phyloP scores from a whole-genome alignment of 2,329 filamentous ascomycete species.

The Cadophora sp. region DNA sequence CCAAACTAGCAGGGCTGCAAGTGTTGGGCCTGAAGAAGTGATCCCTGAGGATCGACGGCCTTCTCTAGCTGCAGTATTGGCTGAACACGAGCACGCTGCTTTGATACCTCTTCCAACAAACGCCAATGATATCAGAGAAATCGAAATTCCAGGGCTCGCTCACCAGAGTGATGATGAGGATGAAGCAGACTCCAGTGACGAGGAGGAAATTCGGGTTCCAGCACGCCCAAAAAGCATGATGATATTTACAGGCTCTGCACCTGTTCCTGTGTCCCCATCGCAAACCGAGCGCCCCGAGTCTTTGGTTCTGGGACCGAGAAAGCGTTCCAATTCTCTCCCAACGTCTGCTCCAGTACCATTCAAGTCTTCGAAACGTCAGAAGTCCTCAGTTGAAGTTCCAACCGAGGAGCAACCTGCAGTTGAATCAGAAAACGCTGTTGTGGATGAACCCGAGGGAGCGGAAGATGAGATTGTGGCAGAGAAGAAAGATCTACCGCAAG shows the following conservation, averaged over 20 bases:
- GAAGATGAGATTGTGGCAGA: neutral
- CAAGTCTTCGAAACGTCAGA: conserved; percentile 32
- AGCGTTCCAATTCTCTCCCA: conserved; percentile 43
- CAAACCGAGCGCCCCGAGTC: conserved; percentile 33
- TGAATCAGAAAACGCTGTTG: neutral
- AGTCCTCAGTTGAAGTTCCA: conserved; percentile 19
- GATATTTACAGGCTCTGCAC: conserved; percentile 43
- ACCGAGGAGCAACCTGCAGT: conserved; percentile 3
- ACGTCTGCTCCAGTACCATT: conserved; percentile 35
- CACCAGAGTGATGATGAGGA: conserved; percentile 68
- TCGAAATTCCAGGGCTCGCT: conserved; percentile 76
- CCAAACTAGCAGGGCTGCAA: conserved; percentile 46
- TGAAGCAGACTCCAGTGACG: conserved; percentile 50
- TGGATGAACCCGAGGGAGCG: conserved; percentile 17
- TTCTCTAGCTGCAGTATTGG: conserved; percentile 35
- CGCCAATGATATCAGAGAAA: conserved; percentile 76
- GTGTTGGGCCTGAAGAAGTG: conserved; percentile 49
- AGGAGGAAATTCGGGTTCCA: conserved; percentile 46
- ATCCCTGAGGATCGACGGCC: conserved; percentile 33
- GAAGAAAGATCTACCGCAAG: conserved; percentile 16
- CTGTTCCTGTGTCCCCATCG: conserved; percentile 40
- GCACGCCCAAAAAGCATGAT: conserved; percentile 52
- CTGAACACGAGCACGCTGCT: conserved; percentile 51
- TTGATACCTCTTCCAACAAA: conserved; percentile 72
- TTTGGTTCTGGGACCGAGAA: conserved; percentile 32